Evolutionary conservation across 129 eudicot genomes (phyloP).

Genomic region (sunflower (Helianthus annuus)): DNA sequence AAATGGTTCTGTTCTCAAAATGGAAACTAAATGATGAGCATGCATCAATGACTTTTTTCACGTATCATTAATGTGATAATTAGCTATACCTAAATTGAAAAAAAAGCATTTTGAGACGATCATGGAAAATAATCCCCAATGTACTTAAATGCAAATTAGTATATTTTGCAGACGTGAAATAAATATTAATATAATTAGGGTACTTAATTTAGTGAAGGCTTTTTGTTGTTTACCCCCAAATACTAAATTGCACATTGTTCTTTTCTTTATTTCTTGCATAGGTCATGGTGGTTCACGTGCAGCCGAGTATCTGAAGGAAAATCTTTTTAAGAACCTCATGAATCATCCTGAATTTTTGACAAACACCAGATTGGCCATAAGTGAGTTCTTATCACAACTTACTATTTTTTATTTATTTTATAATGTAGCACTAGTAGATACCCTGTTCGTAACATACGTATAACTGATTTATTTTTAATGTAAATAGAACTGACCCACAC

Average conservation of each 20-base stretch:
- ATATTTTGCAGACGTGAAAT: too few species aligned
- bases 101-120: not conserved
- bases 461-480: not conserved
- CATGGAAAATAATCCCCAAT: not conserved
- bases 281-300: conserved; percentile 99
- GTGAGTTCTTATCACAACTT: conserved; percentile 42
- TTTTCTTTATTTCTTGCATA: conserved; percentile 24
- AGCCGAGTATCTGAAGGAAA: conserved; percentile 74
- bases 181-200: not conserved
- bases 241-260: not conserved
- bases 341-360: conserved; percentile 72
- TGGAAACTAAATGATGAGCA: not conserved
- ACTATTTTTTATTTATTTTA: not conserved
- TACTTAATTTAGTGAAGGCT: not conserved
- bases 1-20: not conserved
- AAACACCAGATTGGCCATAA: conserved; percentile 73
- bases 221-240: not conserved
- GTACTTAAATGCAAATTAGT: not conserved
- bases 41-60: conserved; percentile 1
- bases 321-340: conserved; percentile 76
- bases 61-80: not conserved
- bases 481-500: conserved; percentile 11
- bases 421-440: not conserved
- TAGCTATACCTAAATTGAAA: not conserved
- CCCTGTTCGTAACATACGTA: not conserved